Evolutionary conservation across 2,329 filamentous ascomycete species (phyloP).

Genomic region (Epichloe amarillans): DNA sequence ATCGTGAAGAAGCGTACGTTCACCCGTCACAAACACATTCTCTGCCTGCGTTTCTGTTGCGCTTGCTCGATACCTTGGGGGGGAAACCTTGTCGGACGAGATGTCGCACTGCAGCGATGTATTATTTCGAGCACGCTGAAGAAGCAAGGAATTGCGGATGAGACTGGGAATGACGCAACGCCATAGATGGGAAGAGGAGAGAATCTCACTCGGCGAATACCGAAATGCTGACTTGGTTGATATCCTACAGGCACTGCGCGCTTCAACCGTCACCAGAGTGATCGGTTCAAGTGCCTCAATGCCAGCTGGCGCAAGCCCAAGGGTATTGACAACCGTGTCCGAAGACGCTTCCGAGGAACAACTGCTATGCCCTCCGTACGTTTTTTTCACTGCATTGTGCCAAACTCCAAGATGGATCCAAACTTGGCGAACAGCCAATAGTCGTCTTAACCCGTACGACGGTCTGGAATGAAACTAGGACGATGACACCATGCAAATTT

Average conservation of each 20-base stretch:
- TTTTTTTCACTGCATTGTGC: constrained; percentile 21
- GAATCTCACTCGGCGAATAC: background rate
- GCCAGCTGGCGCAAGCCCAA: constrained; percentile 97
- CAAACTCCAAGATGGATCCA: background rate
- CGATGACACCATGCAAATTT: background rate
- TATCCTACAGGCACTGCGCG: constrained; percentile 60
- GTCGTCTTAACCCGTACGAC: background rate
- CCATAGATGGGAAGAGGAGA: background rate
- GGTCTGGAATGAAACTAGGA: background rate
- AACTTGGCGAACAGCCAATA: background rate
- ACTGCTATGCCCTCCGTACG: constrained; percentile 96
- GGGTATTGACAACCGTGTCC: constrained; percentile 98
- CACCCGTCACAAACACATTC: background rate
- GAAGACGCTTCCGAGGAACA: constrained; percentile 93
- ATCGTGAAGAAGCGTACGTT: constrained; percentile 99
- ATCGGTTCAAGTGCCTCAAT: constrained; percentile 87
- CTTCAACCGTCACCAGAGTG: constrained; percentile 96
- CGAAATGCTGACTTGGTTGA: constrained; percentile 26
- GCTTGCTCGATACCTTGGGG: too few relatives aligned
- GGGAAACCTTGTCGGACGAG: background rate
- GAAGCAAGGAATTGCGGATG: background rate
- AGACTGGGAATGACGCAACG: background rate
- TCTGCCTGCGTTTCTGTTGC: background rate
- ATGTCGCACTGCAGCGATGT: too few relatives aligned
- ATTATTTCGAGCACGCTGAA: too few relatives aligned